Conservation (phyloP, 192 early-diverging fungal genomes). For the Phycomyces nitens region DNA sequence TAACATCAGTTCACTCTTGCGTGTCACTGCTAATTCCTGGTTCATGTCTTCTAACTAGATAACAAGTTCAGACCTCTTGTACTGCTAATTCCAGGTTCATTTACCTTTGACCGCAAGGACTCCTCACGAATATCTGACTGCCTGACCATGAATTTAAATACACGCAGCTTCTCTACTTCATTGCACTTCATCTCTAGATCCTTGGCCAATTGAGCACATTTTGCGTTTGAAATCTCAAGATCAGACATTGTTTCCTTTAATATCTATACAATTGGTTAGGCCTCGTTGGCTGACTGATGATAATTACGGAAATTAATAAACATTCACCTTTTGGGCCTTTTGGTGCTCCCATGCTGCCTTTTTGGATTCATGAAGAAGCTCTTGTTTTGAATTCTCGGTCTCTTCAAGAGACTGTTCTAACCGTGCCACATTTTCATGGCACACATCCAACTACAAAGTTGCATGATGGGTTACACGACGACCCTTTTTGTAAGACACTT, state of each 20-base stretch:
- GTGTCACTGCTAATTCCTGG: conserved; percentile 35
- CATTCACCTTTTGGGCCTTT: conserved; percentile 26
- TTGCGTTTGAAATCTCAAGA: conserved; percentile 22
- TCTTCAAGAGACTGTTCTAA: conserved; percentile 29
- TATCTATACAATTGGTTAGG: conserved; percentile 11
- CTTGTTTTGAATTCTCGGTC: conserved; percentile 23
- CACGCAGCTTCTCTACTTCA: conserved; percentile 29
- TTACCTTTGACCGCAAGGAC: conserved; percentile 24
- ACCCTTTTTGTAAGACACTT: not conserved
- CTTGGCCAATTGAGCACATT: conserved; percentile 17
- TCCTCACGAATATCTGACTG: conserved; percentile 25
- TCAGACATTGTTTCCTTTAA: conserved; percentile 24
- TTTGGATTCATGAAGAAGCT: conserved; percentile 29
- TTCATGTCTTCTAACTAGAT: conserved; percentile 41
- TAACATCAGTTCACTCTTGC: conserved; percentile 33
- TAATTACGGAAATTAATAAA: too few species aligned
- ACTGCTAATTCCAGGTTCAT: too few species aligned
- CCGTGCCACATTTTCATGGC: conserved; percentile 8
- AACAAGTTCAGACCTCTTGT: too few species aligned
- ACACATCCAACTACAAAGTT: conserved; percentile 20
- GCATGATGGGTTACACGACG: conserved; percentile 14
- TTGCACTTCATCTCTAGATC: conserved; percentile 26
- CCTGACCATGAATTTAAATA: conserved; percentile 29
- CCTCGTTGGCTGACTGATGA: not conserved
- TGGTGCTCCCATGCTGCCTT: conserved; percentile 25